Percentiles rank a stretch among this genome's conserved stretches.
phyloP scores from a whole-genome alignment of 1,284 basidiomycete species.

The Cutaneotrichosporon cyanovorans region DNA sequence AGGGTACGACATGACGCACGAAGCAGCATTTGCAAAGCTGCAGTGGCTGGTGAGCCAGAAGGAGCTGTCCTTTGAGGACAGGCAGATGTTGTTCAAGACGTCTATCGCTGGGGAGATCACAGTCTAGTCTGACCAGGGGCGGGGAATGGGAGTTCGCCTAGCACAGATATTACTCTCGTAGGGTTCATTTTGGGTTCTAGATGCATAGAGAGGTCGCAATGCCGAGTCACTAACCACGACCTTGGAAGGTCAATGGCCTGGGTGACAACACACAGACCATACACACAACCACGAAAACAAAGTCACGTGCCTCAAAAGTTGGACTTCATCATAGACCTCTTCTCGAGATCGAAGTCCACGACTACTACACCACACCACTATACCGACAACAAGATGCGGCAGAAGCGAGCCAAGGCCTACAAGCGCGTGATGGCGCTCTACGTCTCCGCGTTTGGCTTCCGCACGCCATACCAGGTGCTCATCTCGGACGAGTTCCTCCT shows the following conservation, averaged over 20 bases:
- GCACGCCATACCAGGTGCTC: slow-evolving; percentile 83
- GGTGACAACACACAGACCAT: too few species aligned
- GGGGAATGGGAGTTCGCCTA: too few species aligned
- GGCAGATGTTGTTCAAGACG: slow-evolving; percentile 35
- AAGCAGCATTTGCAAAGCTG: slow-evolving; percentile 43
- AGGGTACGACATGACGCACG: slow-evolving; percentile 43
- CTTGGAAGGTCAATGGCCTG: too few species aligned
- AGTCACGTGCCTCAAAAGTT: too few species aligned
- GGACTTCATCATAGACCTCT: too few species aligned
- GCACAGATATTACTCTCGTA: too few species aligned
- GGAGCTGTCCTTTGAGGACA: slow-evolving; percentile 34
- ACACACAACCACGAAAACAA: too few species aligned
- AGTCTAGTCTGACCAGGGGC: too few species aligned
- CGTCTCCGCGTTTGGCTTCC: slow-evolving; percentile 73
- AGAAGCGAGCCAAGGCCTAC: slow-evolving; percentile 86
- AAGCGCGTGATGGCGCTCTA: slow-evolving; percentile 86
- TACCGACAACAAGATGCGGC: slow-evolving; percentile 58
- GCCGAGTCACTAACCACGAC: too few species aligned
- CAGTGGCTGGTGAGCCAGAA: slow-evolving; percentile 37
- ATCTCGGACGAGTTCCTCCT: slow-evolving; percentile 79
- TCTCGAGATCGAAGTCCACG: too few species aligned
- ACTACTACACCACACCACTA: background rate
- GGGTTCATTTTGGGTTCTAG: too few species aligned
- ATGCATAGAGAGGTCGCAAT: too few species aligned
- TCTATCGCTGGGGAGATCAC: slow-evolving; percentile 39